Conservation (phyloP, 768 basidiomycete species). For the Melanogaster broomeanus region DNA sequence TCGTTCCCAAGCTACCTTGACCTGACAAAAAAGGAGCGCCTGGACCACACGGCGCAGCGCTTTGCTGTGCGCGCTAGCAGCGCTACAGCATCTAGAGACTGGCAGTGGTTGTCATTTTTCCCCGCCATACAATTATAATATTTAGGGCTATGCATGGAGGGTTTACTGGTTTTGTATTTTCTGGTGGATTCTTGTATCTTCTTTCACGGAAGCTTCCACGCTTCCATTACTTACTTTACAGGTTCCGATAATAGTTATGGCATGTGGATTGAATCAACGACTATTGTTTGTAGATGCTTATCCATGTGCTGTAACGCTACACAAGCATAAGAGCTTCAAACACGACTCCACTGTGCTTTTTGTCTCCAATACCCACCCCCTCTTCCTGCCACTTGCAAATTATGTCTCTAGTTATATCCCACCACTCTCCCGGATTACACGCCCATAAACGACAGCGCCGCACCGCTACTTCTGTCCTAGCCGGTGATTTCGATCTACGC, state of each 20-base stretch:
- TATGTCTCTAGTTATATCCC: conserved; percentile 25
- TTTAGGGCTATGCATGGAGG: no score
- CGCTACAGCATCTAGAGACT: no score
- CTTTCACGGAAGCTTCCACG: conserved; percentile 3
- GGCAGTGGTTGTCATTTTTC: no score
- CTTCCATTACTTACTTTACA: conserved; percentile 3
- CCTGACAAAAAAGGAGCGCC: not conserved
- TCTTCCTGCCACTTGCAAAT: conserved; percentile 7
- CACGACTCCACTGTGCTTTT: conserved; percentile 34
- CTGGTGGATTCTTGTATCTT: not conserved
- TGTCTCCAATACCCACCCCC: conserved; percentile 19
- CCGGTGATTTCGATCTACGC: conserved; percentile 70
- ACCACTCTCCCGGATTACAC: conserved; percentile 11
- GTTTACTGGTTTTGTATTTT: not conserved
- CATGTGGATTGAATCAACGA: conserved; percentile 28
- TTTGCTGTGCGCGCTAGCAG: conserved; percentile 7
- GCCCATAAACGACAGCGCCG: conserved; percentile 47
- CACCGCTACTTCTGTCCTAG: conserved; percentile 74
- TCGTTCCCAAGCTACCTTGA: conserved; percentile 29
- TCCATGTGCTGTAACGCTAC: conserved; percentile 36
- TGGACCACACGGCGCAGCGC: not conserved
- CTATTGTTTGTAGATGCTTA: conserved; percentile 38
- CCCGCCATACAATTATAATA: no score
- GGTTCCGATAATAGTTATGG: conserved; percentile 30
- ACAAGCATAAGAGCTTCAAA: conserved; percentile 37